phyloP scores from a whole-genome alignment of 495 filamentous ascomycete species.

The Aspergillus incahuasiensis region DNA sequence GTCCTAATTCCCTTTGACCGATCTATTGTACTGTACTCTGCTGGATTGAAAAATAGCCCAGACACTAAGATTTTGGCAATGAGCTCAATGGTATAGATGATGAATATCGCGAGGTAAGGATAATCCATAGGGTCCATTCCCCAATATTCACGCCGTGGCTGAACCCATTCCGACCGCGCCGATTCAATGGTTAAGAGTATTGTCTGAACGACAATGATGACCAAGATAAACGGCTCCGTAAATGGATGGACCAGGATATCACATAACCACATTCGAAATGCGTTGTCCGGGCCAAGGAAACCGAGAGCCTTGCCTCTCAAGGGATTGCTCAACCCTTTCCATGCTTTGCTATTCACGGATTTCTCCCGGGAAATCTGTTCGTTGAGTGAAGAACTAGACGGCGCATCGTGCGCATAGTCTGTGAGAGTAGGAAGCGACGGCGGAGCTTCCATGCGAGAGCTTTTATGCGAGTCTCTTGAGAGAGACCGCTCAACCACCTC shows the following conservation, averaged over 20 bases:
- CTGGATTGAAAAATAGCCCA: slow-evolving; percentile 81
- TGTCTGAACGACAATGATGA: slow-evolving; percentile 85
- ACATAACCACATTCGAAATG: slow-evolving; percentile 68
- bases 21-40: slow-evolving; percentile 77
- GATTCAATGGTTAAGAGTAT: slow-evolving; percentile 81
- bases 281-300: slow-evolving; percentile 73
- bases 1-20: slow-evolving; percentile 65
- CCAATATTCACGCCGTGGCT: slow-evolving; percentile 54
- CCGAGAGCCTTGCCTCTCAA: slow-evolving; percentile 83
- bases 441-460: slow-evolving; percentile 48
- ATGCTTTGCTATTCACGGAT: slow-evolving; percentile 39
- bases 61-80: slow-evolving; percentile 81
- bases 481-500: slow-evolving; percentile 72
- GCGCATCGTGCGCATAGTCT: slow-evolving; percentile 52
- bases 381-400: slow-evolving; percentile 35
- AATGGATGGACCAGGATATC: slow-evolving; percentile 84
- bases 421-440: slow-evolving; percentile 54
- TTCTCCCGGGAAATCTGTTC: slow-evolving; percentile 25
- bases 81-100: slow-evolving; percentile 87
- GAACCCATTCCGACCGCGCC: slow-evolving; percentile 57
- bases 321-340: slow-evolving; percentile 65
- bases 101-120: slow-evolving; percentile 75
- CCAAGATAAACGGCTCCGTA: slow-evolving; percentile 80
- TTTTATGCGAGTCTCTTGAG: slow-evolving; percentile 54
- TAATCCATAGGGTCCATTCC: slow-evolving; percentile 68